A percentile compares a stretch with the other conserved stretches of the same genome.
Evolutionary conservation across 2,329 filamentous ascomycete species (phyloP).

Genomic region (Fonsecaea erecta): DNA sequence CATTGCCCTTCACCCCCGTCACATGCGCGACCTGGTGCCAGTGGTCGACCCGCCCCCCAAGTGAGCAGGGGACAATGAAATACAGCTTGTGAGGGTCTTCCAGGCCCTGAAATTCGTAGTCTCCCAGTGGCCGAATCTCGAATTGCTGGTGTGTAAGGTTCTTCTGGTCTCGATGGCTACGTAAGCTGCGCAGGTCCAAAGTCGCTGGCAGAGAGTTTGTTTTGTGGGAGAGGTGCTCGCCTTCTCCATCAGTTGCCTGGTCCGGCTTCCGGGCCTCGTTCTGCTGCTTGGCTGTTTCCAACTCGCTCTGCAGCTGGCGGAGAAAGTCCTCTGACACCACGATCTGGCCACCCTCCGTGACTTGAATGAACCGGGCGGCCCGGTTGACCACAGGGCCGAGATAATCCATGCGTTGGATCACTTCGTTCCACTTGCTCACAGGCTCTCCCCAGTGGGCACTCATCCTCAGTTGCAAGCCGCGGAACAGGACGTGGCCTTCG

Average conservation of each 20-base stretch:
- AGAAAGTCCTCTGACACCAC: slow-evolving; percentile 35
- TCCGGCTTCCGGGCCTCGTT: background rate
- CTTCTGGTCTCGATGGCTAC: slow-evolving; percentile 19
- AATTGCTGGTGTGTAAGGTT: slow-evolving; percentile 29
- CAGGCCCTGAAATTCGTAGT: slow-evolving; percentile 33
- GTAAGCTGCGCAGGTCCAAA: slow-evolving; percentile 14
- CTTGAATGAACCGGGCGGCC: slow-evolving; percentile 34
- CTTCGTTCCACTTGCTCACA: slow-evolving; percentile 35
- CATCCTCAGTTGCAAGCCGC: slow-evolving; percentile 34
- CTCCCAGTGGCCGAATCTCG: slow-evolving; percentile 29
- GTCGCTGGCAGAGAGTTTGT: background rate
- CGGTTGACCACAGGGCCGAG: slow-evolving; percentile 36
- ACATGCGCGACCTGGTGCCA: slow-evolving; percentile 35
- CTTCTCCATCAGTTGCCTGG: background rate
- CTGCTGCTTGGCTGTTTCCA: slow-evolving; percentile 9
- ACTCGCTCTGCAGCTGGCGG: slow-evolving; percentile 25
- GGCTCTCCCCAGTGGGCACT: slow-evolving; percentile 34
- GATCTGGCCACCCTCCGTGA: slow-evolving; percentile 35
- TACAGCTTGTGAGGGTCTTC: slow-evolving; percentile 31
- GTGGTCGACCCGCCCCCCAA: slow-evolving; percentile 31
- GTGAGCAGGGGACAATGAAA: slow-evolving; percentile 32
- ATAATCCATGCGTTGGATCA: slow-evolving; percentile 36
- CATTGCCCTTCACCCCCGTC: slow-evolving; percentile 32
- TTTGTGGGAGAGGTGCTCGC: background rate
- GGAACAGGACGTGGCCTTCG: slow-evolving; percentile 31